Evolutionary conservation across 1,139 yeast species (phyloP), one percentile per base, ranked within the genome.

Genomic region (Zygotorulaspora mrakii): DNA sequence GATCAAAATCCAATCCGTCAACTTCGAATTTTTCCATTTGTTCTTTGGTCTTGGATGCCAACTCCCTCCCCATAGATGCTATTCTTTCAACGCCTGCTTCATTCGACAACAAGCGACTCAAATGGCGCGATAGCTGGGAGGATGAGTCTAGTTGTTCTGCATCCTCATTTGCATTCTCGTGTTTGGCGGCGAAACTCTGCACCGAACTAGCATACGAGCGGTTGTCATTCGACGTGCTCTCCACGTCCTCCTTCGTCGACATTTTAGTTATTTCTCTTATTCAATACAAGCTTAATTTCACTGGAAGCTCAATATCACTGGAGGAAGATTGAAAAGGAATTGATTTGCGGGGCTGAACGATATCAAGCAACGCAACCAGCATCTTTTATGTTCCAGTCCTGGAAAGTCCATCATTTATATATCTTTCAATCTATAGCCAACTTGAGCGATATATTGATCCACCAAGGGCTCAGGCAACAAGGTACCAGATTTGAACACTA

Each of bases 31-130:
- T 48, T 31, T 65, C 68, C 59, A 64, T 53, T 44, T 62, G 57
- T 34, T 54, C 54, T 41, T 63, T 62, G 28, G 69, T 65, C 55
- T 67, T 64, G n/a, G 68, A 63, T 13, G 73, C 67, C 35, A 69
- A 49, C 26, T 66, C 68, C 51, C 71, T 62, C 3, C 71, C 66
- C 43, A 69, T 57, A 13, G 71, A 61, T 48, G 66, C 71, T 37
- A 69, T 56, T 43, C 64, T 64, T 32, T 62, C 60, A 8, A 66
- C 56, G 39, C 67, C 67, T 8, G 60, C 53, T 8, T 55, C 59
- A 40, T 58, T 54, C 10, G 64, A 55, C 25, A 60, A 37, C 39
- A 60, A 54, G 27, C 53, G 48, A 4, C 61, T 51, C 31, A 60
- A 40, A 36, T 57, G 61, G 39, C 61, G 56, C 1, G 62, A 55